These are phyloP conservation scores for Aleurites moluccanus DNA, from an alignment of 441 rosid genomes.

Conservation along the genomic window DNA sequence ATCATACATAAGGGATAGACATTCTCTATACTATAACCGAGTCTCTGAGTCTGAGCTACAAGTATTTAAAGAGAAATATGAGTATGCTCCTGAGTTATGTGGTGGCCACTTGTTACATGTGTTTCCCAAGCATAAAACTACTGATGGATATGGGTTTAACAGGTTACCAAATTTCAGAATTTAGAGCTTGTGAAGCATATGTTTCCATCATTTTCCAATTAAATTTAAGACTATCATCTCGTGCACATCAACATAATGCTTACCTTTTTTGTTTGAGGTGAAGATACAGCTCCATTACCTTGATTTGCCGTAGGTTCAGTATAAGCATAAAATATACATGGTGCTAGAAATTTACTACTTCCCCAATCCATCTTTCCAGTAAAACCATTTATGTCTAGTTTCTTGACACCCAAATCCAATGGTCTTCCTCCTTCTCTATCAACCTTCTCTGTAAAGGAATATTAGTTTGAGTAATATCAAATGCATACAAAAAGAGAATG, in stretches of 20 bases:
- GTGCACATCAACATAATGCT: neutral
- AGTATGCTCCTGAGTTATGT: neutral
- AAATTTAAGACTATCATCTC: neutral
- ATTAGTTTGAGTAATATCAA: constrained; percentile 13
- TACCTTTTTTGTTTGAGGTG: constrained; percentile 45
- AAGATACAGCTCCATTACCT: constrained; percentile 42
- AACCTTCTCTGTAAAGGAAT: constrained; percentile 46
- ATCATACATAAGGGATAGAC: neutral
- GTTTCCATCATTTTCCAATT: neutral
- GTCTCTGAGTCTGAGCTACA: neutral
- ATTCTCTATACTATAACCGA: neutral
- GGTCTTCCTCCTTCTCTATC: constrained; percentile 97
- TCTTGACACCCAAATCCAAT: constrained; percentile 48
- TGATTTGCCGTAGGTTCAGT: constrained; percentile 37
- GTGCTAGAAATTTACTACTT: constrained; percentile 57
- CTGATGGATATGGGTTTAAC: neutral
- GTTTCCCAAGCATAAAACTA: neutral
- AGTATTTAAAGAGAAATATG: neutral
- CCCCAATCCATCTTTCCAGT: constrained; percentile 61
- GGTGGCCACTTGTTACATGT: neutral
- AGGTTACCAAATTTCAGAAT: neutral
- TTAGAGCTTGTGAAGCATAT: neutral
- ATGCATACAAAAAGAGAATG: neutral
- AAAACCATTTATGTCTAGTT: constrained; percentile 52
- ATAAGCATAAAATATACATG: constrained; percentile 61